These are phyloP conservation scores for Calophaca sinica DNA, from an alignment of 306 rosid genomes.

Conservation along the genomic window DNA sequence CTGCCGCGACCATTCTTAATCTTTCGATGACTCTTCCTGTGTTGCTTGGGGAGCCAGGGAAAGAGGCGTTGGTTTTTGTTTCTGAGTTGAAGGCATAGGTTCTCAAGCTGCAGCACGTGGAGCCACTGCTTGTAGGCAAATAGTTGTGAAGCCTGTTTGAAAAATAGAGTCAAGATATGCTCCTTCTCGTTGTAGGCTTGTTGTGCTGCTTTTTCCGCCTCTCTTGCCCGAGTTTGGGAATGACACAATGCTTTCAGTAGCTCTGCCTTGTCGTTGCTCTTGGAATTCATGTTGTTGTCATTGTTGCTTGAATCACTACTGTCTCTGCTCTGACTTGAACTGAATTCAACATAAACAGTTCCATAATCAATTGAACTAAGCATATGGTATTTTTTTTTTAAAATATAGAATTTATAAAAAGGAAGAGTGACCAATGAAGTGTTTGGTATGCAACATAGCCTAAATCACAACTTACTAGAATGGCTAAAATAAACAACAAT, in stretches of 20 bases:
- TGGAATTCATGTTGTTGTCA: slow-evolving; percentile 39
- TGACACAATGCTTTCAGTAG: slow-evolving; percentile 83
- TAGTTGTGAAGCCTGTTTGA: slow-evolving; percentile 83
- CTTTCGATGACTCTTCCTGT: slow-evolving; percentile 56
- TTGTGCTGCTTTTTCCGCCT: slow-evolving; percentile 86
- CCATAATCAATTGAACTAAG: not conserved
- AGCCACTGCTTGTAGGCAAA: slow-evolving; percentile 93
- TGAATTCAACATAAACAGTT: not conserved
- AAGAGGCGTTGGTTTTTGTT: slow-evolving; percentile 62
- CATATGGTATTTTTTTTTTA: too few species aligned
- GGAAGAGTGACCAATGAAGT: not conserved
- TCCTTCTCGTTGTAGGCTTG: slow-evolving; percentile 82
- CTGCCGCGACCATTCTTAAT: slow-evolving; percentile 40
- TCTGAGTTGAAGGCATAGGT: slow-evolving; percentile 75
- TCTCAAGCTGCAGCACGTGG: slow-evolving; percentile 78
- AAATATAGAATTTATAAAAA: too few species aligned
- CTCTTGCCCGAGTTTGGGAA: slow-evolving; percentile 92
- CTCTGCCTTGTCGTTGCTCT: slow-evolving; percentile 57
- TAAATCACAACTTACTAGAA: too few species aligned
- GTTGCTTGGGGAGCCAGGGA: slow-evolving; percentile 51
- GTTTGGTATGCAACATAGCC: not conserved
- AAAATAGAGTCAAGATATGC: slow-evolving; percentile 71
- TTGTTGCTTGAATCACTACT: slow-evolving; percentile 43
- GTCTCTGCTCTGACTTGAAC: slow-evolving; percentile 56
- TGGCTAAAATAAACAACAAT: too few species aligned